phyloP scores from a whole-genome alignment of 176 grass and related monocot species.

The Phragmites australis region DNA sequence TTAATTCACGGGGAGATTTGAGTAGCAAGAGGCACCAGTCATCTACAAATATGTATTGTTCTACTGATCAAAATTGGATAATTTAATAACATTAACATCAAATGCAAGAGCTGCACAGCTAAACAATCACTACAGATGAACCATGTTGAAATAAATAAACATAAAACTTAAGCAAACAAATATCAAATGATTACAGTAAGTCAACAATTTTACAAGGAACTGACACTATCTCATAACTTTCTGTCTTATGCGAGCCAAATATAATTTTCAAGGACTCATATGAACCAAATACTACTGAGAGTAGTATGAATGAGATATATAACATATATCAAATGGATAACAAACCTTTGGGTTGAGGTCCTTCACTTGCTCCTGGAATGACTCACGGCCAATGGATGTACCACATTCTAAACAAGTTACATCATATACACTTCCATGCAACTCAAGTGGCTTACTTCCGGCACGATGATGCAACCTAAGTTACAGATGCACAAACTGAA shows the following conservation, averaged over 20 bases:
- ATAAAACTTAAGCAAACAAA: background rate
- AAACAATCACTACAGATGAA: slow-evolving; percentile 4
- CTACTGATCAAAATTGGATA: background rate
- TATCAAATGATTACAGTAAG: background rate
- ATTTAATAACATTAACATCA: background rate
- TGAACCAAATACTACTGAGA: background rate
- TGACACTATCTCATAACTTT: background rate
- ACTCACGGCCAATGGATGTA: slow-evolving; percentile 59
- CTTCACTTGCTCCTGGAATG: slow-evolving; percentile 85
- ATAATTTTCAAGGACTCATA: background rate
- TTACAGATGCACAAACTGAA: slow-evolving; percentile 31
- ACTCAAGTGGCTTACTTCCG: slow-evolving; percentile 81
- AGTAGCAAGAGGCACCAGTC: background rate
- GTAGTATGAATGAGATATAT: slow-evolving; percentile 22
- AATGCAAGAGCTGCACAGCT: background rate
- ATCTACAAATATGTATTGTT: slow-evolving; percentile 10
- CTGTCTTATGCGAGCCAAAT: background rate
- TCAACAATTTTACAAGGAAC: slow-evolving; percentile 2
- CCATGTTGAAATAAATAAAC: background rate
- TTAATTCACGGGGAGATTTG: background rate
- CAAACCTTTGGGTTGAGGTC: slow-evolving; percentile 88
- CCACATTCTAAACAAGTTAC: slow-evolving; percentile 80
- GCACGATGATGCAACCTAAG: slow-evolving; percentile 88
- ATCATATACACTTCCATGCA: slow-evolving; percentile 88
- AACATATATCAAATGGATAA: slow-evolving; percentile 18